These are phyloP conservation scores for Talaromyces islandicus DNA, from an alignment of 2,329 filamentous ascomycete genomes.

Conservation along the genomic window DNA sequence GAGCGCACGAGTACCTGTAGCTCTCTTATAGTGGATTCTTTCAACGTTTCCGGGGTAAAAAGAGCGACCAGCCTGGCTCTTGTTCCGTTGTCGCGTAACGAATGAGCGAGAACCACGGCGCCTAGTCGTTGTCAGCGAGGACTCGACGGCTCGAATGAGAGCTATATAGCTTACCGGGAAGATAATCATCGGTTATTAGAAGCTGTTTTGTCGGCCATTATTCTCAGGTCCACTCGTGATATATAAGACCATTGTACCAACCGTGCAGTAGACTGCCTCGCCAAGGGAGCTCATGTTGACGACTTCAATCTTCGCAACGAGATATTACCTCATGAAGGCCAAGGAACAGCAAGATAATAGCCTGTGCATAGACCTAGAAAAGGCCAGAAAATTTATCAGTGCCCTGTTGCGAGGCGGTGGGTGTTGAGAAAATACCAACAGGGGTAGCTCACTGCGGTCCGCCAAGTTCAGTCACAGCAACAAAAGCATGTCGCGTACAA, in stretches of 20 bases:
- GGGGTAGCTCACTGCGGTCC: slow-evolving; percentile 8
- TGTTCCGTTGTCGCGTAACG: slow-evolving; percentile 82
- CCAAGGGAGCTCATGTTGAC: slow-evolving; percentile 34
- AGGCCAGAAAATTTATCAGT: slow-evolving; percentile 4
- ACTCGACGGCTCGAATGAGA: background rate
- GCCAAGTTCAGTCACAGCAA: slow-evolving; percentile 5
- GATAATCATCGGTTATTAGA: slow-evolving; percentile 83
- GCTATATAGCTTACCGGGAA: slow-evolving; percentile 63
- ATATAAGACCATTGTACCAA: slow-evolving; percentile 28
- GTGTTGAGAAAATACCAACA: background rate
- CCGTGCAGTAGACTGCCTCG: slow-evolving; percentile 63
- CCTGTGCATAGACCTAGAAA: background rate
- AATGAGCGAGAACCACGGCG: slow-evolving; percentile 89
- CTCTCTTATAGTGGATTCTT: slow-evolving; percentile 67
- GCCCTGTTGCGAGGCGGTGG: background rate
- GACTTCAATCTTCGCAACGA: background rate
- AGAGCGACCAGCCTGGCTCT: slow-evolving; percentile 79
- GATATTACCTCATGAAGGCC: background rate
- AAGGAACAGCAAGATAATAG: background rate
- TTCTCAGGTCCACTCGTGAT: background rate
- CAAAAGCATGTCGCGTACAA: slow-evolving; percentile 7
- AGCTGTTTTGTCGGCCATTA: slow-evolving; percentile 53
- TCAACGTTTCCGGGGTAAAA: slow-evolving; percentile 74
- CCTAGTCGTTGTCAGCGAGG: slow-evolving; percentile 48
- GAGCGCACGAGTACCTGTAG: slow-evolving; percentile 54